These are phyloP conservation scores for Colletotrichum sp. DNA, from an alignment of 2,329 filamentous ascomycete genomes.

Conservation along the genomic window DNA sequence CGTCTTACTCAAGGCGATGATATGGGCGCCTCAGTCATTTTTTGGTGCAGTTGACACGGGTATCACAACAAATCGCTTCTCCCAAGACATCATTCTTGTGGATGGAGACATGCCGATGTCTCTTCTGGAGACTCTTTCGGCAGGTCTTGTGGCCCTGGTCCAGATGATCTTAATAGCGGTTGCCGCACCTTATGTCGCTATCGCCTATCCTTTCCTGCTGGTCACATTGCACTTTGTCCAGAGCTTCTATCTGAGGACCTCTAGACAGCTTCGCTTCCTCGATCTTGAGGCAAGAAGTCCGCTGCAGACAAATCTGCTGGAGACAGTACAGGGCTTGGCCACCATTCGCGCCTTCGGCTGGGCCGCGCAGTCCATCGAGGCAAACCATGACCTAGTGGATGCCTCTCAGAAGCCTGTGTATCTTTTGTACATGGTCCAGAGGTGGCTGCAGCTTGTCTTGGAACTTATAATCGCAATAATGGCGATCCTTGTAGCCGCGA, in stretches of 20 bases:
- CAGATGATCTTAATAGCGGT: background rate
- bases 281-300: slow-evolving; percentile 56
- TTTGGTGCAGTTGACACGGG: slow-evolving; percentile 13
- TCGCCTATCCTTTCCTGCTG: background rate
- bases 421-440: slow-evolving; percentile 51
- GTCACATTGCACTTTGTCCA: slow-evolving; percentile 40
- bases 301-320: slow-evolving; percentile 54
- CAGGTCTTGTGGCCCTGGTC: slow-evolving; percentile 22
- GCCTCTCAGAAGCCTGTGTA: slow-evolving; percentile 54
- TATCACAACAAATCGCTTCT: slow-evolving; percentile 6
- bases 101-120: slow-evolving; percentile 22
- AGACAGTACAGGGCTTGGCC: slow-evolving; percentile 49
- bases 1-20: slow-evolving; percentile 16
- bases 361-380: slow-evolving; percentile 39
- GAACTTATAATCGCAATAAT: slow-evolving; percentile 55
- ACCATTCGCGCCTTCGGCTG: slow-evolving; percentile 57
- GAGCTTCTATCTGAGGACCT: slow-evolving; percentile 59
- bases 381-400: slow-evolving; percentile 42
- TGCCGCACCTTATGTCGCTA: background rate
- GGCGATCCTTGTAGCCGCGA: slow-evolving; percentile 52
- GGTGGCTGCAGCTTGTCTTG: slow-evolving; percentile 52
- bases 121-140: slow-evolving; percentile 7
- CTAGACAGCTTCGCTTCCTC: slow-evolving; percentile 56
- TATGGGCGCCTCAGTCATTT: slow-evolving; percentile 19
- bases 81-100: slow-evolving; percentile 21